phyloP scores from a whole-genome alignment of 1,284 basidiomycete species.

The Marasmius fiardii region DNA sequence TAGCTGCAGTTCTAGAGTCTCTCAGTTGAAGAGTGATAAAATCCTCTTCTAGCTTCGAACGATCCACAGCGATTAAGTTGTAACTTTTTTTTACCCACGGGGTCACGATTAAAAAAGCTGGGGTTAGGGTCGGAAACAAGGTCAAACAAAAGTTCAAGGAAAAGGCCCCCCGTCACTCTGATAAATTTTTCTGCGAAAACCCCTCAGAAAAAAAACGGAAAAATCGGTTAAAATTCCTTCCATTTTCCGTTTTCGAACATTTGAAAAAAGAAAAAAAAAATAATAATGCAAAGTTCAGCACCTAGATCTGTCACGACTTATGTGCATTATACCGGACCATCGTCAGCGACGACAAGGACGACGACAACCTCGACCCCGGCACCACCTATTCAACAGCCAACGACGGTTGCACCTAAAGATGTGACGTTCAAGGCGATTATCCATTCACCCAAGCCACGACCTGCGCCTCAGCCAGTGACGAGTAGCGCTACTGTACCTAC shows the following conservation, averaged over 20 bases:
- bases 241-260: neutral
- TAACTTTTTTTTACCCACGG: too few species aligned
- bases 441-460: neutral
- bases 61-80: too few species aligned
- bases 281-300: neutral
- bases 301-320: neutral
- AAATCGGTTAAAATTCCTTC: neutral
- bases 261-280: neutral
- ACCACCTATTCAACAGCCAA: neutral
- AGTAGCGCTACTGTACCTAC: neutral
- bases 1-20: too few species aligned
- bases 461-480: neutral
- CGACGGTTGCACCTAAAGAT: conserved; percentile 1
- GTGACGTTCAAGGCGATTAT: neutral
- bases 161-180: neutral
- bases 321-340: neutral
- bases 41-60: too few species aligned
- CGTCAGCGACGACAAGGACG: conserved; percentile 1
- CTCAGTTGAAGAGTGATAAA: too few species aligned
- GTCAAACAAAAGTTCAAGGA: neutral
- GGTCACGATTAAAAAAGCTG: too few species aligned
- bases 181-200: neutral
- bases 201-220: too few species aligned
- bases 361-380: neutral
- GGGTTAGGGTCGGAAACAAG: too few species aligned